Evolutionary conservation across 2,329 filamentous ascomycete species (phyloP).

Genomic region (Cladophialophora chaetospira): DNA sequence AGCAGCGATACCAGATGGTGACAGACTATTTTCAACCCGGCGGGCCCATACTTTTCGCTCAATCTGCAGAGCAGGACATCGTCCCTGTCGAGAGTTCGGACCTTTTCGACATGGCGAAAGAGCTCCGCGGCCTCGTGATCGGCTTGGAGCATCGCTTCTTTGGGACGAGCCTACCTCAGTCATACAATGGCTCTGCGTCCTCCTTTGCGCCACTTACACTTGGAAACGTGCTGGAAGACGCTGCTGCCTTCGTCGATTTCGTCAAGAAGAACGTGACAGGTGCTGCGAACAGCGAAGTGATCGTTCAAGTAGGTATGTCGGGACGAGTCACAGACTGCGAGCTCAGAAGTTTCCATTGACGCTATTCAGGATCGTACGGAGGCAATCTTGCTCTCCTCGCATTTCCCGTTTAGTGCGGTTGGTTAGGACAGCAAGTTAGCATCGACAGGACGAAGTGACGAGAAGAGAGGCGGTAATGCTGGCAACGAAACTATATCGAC

Average conservation of each 20-base stretch:
- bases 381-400: neutral
- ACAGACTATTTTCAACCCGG: neutral
- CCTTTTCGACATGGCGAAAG: neutral
- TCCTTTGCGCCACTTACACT: neutral
- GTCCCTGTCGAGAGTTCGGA: neutral
- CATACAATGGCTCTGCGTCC: neutral
- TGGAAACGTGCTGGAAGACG: neutral
- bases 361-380: neutral
- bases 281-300: neutral
- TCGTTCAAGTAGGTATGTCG: neutral
- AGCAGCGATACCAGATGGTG: neutral
- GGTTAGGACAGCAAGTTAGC: neutral
- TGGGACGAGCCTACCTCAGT: neutral
- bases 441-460: neutral
- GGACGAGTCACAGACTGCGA: neutral
- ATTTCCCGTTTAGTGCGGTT: neutral
- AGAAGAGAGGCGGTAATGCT: neutral
- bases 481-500: neutral
- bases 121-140: neutral
- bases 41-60: neutral
- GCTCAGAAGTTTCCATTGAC: neutral
- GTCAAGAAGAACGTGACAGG: neutral
- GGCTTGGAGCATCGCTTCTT: neutral
- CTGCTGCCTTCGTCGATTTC: neutral
- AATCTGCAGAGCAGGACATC: neutral